Evolutionary conservation across 2,329 filamentous ascomycete species (phyloP).

Genomic region (Stagonosporopsis tanaceti): DNA sequence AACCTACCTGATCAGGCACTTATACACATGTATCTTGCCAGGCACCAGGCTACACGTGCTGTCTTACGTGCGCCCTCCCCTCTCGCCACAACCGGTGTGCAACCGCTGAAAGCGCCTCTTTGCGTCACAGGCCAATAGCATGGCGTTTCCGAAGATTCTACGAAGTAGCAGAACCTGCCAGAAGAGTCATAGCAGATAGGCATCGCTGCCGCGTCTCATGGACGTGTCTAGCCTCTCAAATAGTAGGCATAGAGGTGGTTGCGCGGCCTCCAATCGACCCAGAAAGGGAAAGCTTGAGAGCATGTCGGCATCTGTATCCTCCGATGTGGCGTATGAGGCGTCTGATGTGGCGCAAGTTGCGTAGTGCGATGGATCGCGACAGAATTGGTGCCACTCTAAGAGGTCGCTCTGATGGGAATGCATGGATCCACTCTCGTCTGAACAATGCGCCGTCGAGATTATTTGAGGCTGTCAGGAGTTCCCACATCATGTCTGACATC

Average conservation of each 20-base stretch:
- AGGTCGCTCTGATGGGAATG: neutral
- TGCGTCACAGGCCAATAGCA: slow-evolving; percentile 33
- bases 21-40: slow-evolving; percentile 36
- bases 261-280: slow-evolving; percentile 32
- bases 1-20: slow-evolving; percentile 25
- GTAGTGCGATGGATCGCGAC: neutral
- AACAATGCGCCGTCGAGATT: neutral
- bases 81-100: slow-evolving; percentile 34
- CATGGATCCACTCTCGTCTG: neutral
- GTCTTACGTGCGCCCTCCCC: slow-evolving; percentile 37
- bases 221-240: slow-evolving; percentile 21
- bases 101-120: slow-evolving; percentile 3
- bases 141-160: neutral
- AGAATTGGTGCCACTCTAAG: neutral
- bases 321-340: slow-evolving; percentile 37
- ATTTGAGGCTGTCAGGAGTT: neutral
- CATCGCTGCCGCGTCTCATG: slow-evolving; percentile 28
- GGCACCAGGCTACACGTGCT: slow-evolving; percentile 43
- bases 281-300: slow-evolving; percentile 19
- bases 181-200: slow-evolving; percentile 33
- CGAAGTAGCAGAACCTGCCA: slow-evolving; percentile 33
- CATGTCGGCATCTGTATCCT: slow-evolving; percentile 24
- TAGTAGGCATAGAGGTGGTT: slow-evolving; percentile 35
- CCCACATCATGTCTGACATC: neutral
- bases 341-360: slow-evolving; percentile 20